Base-by-base conservation (phyloP, 345 rosid species). In the Zanthoxylum bungeanum region DNA sequence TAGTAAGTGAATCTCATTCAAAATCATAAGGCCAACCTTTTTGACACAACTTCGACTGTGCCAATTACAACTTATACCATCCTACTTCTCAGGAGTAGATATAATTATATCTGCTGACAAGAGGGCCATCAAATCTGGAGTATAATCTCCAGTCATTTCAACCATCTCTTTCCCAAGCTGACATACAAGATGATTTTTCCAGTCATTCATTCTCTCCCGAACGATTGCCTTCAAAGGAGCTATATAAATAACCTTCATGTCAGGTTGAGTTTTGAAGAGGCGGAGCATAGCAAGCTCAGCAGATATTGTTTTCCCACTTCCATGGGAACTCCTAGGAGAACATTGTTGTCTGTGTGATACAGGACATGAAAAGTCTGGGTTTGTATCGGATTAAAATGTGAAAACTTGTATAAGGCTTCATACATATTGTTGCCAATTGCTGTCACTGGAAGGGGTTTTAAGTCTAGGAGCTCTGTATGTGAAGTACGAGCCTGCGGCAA, bases 41-140 rank as follows among this genome's bases (percentile, higher is more conserved):
- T 87, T 92, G 33, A 94, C 98, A 80, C 92, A 94, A 87, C 93
- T 86, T 80, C 98, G 87, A 80, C 84, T 90, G 70, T 94, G 95
- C 98, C 98, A 94, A 73, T 94, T 94, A 69, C 98, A 97, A 79
- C 98, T 94, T 60, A 94, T 94, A 60, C 98, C 98, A 84, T 94
- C 98, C 98, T 98, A 94, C 81, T 94, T 94, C 77, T 94, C 98
- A 63, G 98, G 98, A 75, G 98, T 94, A 33, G 98, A 89, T 82
- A 94, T 87, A 61, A 94, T 94, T 73, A 94, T 86, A 82, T 94
- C 98, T 44, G 98, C 98, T 22, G 98, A 94, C 79, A 94, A 85
- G 61, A 94, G 93, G 73, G 98, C 97, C 80, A 85, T 88, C 84
- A 90, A 81, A 84, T 94, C 98, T 69, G 98, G 98, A 72, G 98